phyloP scores from a whole-genome alignment of 208 protist genomes.

The Leishmania turanica region DNA sequence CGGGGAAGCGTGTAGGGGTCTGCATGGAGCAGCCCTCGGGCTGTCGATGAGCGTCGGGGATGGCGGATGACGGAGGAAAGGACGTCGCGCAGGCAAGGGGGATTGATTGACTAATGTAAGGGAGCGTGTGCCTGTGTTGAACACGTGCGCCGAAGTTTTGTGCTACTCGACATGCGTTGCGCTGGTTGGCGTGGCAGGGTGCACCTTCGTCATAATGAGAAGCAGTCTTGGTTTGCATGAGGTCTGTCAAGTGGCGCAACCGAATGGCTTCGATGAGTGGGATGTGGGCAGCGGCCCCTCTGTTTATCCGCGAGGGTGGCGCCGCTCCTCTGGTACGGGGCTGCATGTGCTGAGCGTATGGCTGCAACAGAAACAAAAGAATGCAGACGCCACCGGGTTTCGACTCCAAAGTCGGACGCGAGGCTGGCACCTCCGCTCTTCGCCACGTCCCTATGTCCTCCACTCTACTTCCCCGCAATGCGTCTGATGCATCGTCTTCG shows the following conservation, averaged over 20 bases:
- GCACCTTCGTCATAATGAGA: neutral
- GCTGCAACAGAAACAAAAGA: neutral
- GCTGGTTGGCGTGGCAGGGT: neutral
- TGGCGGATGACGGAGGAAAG: neutral
- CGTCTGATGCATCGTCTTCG: too few relatives aligned
- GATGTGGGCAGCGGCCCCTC: neutral
- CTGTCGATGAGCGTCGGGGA: neutral
- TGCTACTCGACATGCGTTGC: neutral
- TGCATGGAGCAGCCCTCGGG: too few relatives aligned
- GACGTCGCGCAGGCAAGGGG: neutral
- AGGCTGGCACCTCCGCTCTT: neutral
- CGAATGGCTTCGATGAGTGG: neutral
- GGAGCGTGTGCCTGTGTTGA: neutral
- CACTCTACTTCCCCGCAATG: neutral
- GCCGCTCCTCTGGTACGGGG: neutral
- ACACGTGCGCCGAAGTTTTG: neutral
- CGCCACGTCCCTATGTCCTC: neutral
- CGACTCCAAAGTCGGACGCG: neutral
- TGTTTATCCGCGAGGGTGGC: neutral
- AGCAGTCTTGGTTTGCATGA: neutral
- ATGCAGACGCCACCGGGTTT: neutral
- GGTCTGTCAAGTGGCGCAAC: neutral
- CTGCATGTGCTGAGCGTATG: neutral
- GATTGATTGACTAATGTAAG: constrained; percentile 1
- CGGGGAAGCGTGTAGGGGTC: neutral